phyloP scores from a whole-genome alignment of 257 asterid genomes.

The Gardenia jasminoides region DNA sequence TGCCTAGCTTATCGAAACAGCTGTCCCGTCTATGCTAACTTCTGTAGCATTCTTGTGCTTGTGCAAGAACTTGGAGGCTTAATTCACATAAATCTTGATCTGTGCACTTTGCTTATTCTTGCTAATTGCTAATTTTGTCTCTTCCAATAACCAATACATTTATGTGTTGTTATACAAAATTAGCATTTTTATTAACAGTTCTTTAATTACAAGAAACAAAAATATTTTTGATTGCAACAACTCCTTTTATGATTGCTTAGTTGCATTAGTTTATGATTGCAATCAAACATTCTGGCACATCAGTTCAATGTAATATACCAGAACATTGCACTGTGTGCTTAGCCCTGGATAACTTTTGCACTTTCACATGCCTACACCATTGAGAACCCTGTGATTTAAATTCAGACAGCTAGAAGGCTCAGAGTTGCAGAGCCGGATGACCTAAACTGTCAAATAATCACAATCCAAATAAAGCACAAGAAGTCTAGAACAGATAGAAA shows the following conservation, averaged over 20 bases:
- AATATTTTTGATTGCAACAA: background rate
- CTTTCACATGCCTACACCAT: background rate
- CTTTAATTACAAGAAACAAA: background rate
- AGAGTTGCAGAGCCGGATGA: background rate
- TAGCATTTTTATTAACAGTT: no score
- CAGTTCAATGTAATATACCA: background rate
- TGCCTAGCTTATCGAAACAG: background rate
- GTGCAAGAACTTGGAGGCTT: background rate
- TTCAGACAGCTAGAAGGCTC: background rate
- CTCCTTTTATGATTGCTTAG: background rate
- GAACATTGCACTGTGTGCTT: background rate
- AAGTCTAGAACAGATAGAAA: background rate
- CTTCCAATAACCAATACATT: background rate
- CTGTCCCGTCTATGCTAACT: background rate
- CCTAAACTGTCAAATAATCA: background rate
- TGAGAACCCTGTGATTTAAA: background rate
- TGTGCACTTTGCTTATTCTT: background rate
- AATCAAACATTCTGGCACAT: background rate
- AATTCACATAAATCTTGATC: background rate
- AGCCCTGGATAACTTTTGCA: background rate
- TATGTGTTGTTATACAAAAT: no score
- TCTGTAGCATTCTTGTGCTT: no score
- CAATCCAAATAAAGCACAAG: background rate
- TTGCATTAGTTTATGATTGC: background rate
- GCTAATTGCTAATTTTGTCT: background rate